A percentile compares a stretch with the other conserved stretches of the same genome.
These are phyloP conservation scores for Lactarius sanguifluus DNA, from an alignment of 768 basidiomycete genomes.

Conservation along the genomic window DNA sequence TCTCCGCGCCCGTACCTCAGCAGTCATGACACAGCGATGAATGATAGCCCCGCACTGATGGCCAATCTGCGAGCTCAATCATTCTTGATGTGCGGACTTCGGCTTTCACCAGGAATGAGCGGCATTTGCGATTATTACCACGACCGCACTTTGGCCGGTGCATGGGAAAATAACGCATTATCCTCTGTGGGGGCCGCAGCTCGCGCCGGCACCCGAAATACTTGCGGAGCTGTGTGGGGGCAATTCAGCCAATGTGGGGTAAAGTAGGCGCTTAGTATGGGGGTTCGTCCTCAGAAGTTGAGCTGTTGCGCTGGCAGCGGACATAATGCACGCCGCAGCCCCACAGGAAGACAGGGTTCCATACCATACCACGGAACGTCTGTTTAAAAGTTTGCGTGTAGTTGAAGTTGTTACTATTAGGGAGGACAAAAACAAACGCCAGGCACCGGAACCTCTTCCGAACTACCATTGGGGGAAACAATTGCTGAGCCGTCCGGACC, in stretches of 20 bases:
- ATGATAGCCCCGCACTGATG: constrained; percentile 17
- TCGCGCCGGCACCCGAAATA: constrained; percentile 16
- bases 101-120: constrained; percentile 6
- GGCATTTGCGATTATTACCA: background rate
- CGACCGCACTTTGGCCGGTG: constrained; percentile 1
- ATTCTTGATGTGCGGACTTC: constrained; percentile 11
- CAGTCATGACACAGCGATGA: constrained; percentile 3
- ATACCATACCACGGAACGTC: background rate
- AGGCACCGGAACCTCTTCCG: background rate
- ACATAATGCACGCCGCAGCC: background rate
- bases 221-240: constrained; percentile 14
- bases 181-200: background rate
- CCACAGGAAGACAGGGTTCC: background rate
- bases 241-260: constrained; percentile 10
- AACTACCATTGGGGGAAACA: background rate
- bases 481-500: background rate
- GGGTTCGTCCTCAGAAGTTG: background rate
- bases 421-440: background rate
- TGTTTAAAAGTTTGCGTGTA: background rate
- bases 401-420: background rate
- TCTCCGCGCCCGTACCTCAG: constrained; percentile 7
- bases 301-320: background rate
- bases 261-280: constrained; percentile 8
- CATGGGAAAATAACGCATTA: background rate
- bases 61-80: constrained; percentile 8